These are phyloP conservation scores for Prillingera fragicola DNA, from an alignment of 1,284 basidiomycete genomes.

Conservation along the genomic window DNA sequence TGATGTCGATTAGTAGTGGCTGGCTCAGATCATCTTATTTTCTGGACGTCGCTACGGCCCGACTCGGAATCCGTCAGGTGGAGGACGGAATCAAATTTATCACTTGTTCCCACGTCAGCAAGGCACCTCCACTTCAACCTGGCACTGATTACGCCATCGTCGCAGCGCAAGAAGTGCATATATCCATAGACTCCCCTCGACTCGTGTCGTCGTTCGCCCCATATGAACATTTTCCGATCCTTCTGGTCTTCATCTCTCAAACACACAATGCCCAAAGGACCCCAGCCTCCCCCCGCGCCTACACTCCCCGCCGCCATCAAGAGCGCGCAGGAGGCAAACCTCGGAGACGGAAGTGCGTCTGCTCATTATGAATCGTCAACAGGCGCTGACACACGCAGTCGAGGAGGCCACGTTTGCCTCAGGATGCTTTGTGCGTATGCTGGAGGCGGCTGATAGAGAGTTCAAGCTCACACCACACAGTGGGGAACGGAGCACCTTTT, in stretches of 20 bases:
- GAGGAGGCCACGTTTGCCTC: conserved; percentile 71
- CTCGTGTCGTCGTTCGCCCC: no score
- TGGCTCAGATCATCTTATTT: neutral
- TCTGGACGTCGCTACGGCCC: neutral
- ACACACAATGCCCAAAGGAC: conserved; percentile 24
- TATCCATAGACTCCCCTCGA: neutral
- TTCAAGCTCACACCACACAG: conserved; percentile 18
- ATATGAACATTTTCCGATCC: conserved; percentile 2
- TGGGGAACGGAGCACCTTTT: conserved; percentile 87
- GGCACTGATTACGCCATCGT: neutral
- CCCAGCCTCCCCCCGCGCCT: conserved; percentile 40
- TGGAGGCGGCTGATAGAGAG: neutral
- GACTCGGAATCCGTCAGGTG: neutral
- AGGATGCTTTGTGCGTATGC: conserved; percentile 55
- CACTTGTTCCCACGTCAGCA: neutral
- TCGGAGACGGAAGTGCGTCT: conserved; percentile 43
- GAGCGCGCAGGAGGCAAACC: conserved; percentile 28
- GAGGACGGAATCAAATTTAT: neutral
- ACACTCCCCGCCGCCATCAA: conserved; percentile 49
- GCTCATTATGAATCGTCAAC: neutral
- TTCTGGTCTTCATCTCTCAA: conserved; percentile 15
- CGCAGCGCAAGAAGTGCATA: neutral
- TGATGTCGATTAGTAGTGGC: neutral
- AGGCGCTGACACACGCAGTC: conserved; percentile 30
- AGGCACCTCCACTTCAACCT: neutral